Base-by-base conservation (phyloP, 257 asterid genomes). In the Salvia rosmarinus region DNA sequence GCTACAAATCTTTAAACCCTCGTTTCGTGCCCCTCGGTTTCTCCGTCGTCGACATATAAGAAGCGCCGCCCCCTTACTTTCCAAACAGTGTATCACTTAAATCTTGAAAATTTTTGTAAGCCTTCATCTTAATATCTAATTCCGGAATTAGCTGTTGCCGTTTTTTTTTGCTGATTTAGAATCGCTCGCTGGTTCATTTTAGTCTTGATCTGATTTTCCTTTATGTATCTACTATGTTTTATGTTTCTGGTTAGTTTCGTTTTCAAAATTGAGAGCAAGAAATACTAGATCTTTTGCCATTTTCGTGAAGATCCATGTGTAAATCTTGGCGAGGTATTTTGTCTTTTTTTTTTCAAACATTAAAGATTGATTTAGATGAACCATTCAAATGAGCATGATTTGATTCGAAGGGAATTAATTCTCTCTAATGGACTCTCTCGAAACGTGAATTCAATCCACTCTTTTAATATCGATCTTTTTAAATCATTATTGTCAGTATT, bases 11-110 rank as follows among this genome's bases (percentile, higher is more conserved):
- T 12, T 20, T 46, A 64, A 32, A 77, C 68, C 57, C 69, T 40
- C 56, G 23, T 50, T 46, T 35, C 55, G 49, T 8, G 54, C 59
- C 51, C 75, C 73, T 76, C 69, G 77, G 21, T 58, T 13, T 66
- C 75, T 81, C 85, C 80, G 76, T 52, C 77, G 37, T 71, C 10
- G 3, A 2, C 0, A 25, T 5, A 5, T 11, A 67, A 46, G 11
- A 43, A 35, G 60, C 16, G 61, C 68, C 49, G 50, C 62, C 2
- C 28, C 17, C 34, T 46, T 25, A 37, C 4, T 17, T 39, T 20
- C 1, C 12, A 32, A 34, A 1, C 51, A 17, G 9, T 42, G 51
- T 6, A 52, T 54, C 76, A 42, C 44, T 67, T 68, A 2, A 73
- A 62, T 72, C 78, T 61, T 50, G n/a, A 40, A 14, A 7, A 14